Percentiles rank a stretch among this genome's conserved stretches.
These are phyloP conservation scores for Termitomyces sp. DNA, from an alignment of 768 basidiomycete species.

Conservation along the genomic window DNA sequence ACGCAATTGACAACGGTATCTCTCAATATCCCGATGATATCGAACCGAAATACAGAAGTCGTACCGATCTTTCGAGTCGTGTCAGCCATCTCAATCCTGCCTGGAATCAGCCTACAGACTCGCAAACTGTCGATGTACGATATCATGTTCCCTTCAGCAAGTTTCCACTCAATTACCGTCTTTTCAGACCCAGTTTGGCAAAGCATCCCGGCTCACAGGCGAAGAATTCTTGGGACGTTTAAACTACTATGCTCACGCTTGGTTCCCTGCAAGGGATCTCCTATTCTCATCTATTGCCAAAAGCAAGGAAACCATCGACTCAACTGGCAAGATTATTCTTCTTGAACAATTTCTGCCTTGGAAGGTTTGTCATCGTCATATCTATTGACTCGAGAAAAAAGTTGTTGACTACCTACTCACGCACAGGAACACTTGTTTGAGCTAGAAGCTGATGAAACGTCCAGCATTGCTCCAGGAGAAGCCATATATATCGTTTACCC, in stretches of 20 bases:
- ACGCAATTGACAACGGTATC: conserved; percentile 95
- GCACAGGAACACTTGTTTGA: conserved; percentile 81
- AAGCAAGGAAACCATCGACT: conserved; percentile 57
- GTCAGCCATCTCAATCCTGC: conserved; percentile 83
- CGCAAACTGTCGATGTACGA: conserved; percentile 70
- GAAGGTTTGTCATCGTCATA: conserved; percentile 56
- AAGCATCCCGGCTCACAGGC: conserved; percentile 81
- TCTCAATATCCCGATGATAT: conserved; percentile 70
- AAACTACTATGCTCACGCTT: conserved; percentile 81
- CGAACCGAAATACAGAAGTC: conserved; percentile 66
- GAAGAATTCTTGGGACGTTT: conserved; percentile 79
- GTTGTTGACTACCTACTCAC: background rate
- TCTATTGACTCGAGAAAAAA: background rate
- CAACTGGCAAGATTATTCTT: conserved; percentile 73
- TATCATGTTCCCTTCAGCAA: background rate
- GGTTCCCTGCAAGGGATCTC: conserved; percentile 88
- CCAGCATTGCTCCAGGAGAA: conserved; percentile 41
- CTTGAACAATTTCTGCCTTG: conserved; percentile 82
- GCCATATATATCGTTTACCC: conserved; percentile 89
- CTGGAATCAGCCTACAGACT: conserved; percentile 82
- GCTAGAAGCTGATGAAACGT: conserved; percentile 60
- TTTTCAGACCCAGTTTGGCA: conserved; percentile 63
- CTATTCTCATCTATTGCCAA: conserved; percentile 57
- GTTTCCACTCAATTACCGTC: background rate
- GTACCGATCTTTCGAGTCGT: conserved; percentile 83